Base-by-base conservation (phyloP, 768 basidiomycete species). In the Paxillus involutus region DNA sequence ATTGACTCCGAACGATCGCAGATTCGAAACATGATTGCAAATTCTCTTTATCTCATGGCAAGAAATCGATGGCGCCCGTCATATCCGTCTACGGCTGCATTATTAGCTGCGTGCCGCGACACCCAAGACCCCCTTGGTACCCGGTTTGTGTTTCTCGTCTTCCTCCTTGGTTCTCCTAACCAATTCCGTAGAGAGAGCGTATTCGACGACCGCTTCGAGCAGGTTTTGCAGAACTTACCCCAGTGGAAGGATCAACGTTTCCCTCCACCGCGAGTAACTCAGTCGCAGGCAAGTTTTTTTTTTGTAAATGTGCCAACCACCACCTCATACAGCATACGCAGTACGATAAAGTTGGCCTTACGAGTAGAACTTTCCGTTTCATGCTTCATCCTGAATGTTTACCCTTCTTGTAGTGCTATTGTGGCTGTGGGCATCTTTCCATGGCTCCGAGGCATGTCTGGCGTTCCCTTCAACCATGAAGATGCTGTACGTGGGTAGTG, bases 301-400 rank as follows among this genome's bases (percentile, higher is more conserved):
- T 26, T 44, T 43, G 17, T 47, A 32, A 13, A 35, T 26, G 26
- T 13, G 30, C 35, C 4, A 26, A 57, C 12, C 30, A 19, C n/a
- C 30, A 42, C 54, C 58, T 68, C 36, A 68, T 46, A 51, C 17
- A n/a, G 21, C 29, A 35, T 44, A 46, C 55, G 19, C 59, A 90
- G 80, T 94, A 94, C 67, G 94, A 96, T 72, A 93, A 91, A 75
- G 83, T 91, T 56, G 91, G 90, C 3, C 72, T 91, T 52, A 90
- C 91, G n/a, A 74, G 91, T 92, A 72, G 67, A 66, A 83, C 70
- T 49, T 21, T 32, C 44, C 13, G 7, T 53, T 16, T n/a, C 16
- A 40, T 52, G 12, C 37, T 33, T 17, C 24, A 29, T 21, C 24
- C 49, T 51, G 49, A 53, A 39, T 44, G 51, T 64, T 61, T 33